Evolutionary conservation across 2,329 filamentous ascomycete species (phyloP).

Genomic region (Tolypocladium paradoxum): DNA sequence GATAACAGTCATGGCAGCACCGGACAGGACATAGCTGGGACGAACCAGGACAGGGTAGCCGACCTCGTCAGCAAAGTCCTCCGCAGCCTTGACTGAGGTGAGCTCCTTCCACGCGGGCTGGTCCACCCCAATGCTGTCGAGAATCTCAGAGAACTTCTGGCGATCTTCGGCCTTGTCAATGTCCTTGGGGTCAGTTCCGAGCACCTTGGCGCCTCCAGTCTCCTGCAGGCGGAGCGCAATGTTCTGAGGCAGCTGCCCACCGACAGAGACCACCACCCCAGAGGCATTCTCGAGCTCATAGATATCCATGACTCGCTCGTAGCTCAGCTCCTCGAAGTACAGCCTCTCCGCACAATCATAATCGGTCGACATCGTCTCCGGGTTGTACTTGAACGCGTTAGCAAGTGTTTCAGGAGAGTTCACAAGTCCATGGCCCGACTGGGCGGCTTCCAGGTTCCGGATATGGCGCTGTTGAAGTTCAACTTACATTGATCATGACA

Average conservation of each 20-base stretch:
- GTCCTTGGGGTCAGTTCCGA: conserved; percentile 85
- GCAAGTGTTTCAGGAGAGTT: neutral
- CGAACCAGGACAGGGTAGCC: conserved; percentile 92
- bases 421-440: no score
- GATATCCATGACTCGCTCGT: conserved; percentile 98
- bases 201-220: conserved; percentile 75
- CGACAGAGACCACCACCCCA: conserved; percentile 90
- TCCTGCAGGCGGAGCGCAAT: conserved; percentile 92
- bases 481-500: conserved; percentile 78
- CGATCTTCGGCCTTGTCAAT: conserved; percentile 98
- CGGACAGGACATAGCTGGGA: conserved; percentile 90
- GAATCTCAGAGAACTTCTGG: conserved; percentile 95
- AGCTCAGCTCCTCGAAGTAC: conserved; percentile 95
- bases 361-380: conserved; percentile 74
- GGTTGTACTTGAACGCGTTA: conserved; percentile 46
- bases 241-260: conserved; percentile 94
- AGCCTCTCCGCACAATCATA: conserved; percentile 83
- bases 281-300: conserved; percentile 81
- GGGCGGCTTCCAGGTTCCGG: no score
- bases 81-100: conserved; percentile 78
- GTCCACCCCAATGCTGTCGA: conserved; percentile 93
- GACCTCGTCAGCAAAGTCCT: conserved; percentile 73
- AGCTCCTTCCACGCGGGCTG: conserved; percentile 98
- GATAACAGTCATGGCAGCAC: conserved; percentile 97
- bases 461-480: no score